A percentile compares a stretch with the other conserved stretches of the same genome.
phyloP scores from a whole-genome alignment of 225 moss, liverwort and hornwort genomes.

The Physcomitrellopsis africana region DNA sequence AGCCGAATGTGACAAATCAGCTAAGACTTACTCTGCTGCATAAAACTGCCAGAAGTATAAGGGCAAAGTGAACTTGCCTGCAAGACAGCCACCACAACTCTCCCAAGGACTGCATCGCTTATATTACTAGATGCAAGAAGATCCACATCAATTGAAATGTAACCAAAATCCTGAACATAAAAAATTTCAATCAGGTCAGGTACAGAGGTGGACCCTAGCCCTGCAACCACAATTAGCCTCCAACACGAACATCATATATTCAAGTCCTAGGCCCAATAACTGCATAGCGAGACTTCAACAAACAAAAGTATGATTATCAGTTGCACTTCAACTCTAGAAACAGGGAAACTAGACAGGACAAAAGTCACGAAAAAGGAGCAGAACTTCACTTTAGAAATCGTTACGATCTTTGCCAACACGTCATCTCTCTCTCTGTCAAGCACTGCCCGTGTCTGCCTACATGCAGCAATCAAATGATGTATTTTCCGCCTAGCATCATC shows the following conservation, averaged over 20 bases:
- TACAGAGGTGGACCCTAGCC: neutral
- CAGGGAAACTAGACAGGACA: neutral
- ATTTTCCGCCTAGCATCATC: slow-evolving; percentile 61
- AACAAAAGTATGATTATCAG: neutral
- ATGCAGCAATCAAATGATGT: slow-evolving; percentile 67
- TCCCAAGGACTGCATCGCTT: slow-evolving; percentile 67
- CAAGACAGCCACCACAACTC: slow-evolving; percentile 73
- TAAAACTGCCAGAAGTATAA: neutral
- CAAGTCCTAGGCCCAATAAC: neutral
- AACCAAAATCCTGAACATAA: slow-evolving; percentile 67
- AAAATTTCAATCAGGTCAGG: slow-evolving; percentile 12
- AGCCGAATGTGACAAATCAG: neutral
- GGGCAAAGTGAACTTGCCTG: slow-evolving; percentile 59
- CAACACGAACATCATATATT: neutral
- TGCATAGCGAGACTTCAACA: slow-evolving; percentile 3
- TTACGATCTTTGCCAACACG: slow-evolving; percentile 58
- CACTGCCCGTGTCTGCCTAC: slow-evolving; percentile 67
- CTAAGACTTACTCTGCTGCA: neutral
- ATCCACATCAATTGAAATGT: slow-evolving; percentile 62
- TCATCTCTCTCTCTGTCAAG: slow-evolving; percentile 79
- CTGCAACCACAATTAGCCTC: neutral
- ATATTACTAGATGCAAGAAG: slow-evolving; percentile 60
- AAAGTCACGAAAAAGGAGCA: slow-evolving; percentile 8
- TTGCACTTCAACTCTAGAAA: neutral
- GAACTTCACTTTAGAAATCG: slow-evolving; percentile 67